Evolutionary conservation across 192 early-diverging fungal genomes (phyloP).

Genomic region (Coemansia sp.): DNA sequence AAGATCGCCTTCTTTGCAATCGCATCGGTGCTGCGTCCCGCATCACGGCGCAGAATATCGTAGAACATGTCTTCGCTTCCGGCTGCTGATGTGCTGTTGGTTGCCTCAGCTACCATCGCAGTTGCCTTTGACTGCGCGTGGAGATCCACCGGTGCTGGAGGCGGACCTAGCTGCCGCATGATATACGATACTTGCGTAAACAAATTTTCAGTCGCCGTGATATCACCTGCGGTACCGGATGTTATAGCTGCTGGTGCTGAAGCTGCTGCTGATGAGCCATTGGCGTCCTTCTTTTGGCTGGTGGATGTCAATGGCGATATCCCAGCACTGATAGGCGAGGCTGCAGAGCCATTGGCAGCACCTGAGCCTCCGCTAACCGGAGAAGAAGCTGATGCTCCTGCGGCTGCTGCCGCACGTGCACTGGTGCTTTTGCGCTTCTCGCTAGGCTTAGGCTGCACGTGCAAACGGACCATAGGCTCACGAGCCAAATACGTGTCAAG

Average conservation of each 20-base stretch:
- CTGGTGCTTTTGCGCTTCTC: slow-evolving; percentile 41
- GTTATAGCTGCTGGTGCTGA: not conserved
- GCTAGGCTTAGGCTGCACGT: slow-evolving; percentile 34
- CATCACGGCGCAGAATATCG: slow-evolving; percentile 75
- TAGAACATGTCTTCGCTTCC: slow-evolving; percentile 49
- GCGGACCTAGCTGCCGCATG: slow-evolving; percentile 84
- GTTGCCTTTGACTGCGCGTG: slow-evolving; percentile 25
- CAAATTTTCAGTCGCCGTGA: slow-evolving; percentile 61
- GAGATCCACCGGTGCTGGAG: slow-evolving; percentile 59
- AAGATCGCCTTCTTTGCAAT: slow-evolving; percentile 72
- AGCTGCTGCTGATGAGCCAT: not conserved
- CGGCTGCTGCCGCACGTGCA: slow-evolving; percentile 14
- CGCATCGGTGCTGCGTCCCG: slow-evolving; percentile 64
- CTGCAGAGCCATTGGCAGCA: not conserved
- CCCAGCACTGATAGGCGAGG: not conserved
- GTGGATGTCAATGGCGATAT: not conserved
- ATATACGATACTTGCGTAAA: slow-evolving; percentile 83
- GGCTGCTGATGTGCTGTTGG: slow-evolving; percentile 1
- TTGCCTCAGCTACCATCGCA: slow-evolving; percentile 19
- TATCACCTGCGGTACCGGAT: slow-evolving; percentile 12
- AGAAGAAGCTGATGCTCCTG: not conserved
- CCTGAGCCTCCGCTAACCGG: not conserved
- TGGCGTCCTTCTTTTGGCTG: slow-evolving; percentile 11
- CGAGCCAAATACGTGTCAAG: slow-evolving; percentile 67
- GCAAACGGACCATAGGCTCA: slow-evolving; percentile 54